Base-by-base conservation (phyloP, 352 stramenopile genomes). In the Blastocystis sp. region DNA sequence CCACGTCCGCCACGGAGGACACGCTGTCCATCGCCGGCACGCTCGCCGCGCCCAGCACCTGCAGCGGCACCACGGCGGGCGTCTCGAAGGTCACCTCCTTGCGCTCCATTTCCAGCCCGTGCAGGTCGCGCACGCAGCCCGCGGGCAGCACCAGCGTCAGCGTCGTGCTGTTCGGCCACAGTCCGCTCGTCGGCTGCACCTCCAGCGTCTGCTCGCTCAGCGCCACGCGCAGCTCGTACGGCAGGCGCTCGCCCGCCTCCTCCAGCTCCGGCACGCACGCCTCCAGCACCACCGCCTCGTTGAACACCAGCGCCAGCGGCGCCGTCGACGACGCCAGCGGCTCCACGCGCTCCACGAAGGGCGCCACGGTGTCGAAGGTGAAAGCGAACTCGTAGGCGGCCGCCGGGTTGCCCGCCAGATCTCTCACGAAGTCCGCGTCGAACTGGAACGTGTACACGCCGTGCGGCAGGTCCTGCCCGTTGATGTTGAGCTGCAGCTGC, bases 401-500 rank as follows among this genome's bases (percentile, higher is more conserved):
- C 6, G 42, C 43, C 6, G 38, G 11, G 24, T 81, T 81, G 19
- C 71, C 71, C 7, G 42, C 38, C n/a, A 81, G 42, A 38, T 81
- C 71, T 10, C 42, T 64, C 28, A 81, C 71, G 43, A 81, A 81
- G 28, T 38, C 71, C 48, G 43, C 71, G 10, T 11, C 21, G 43
- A 81, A 81, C 60, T n/a, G 40, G 57, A 81, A 81, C 11, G 43
- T 60, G 57, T 81, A 81, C 14, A 81, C 43, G 71, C 66, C 71
- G 48, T 81, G 48, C 28, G 71, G 71, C 28, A 81, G 57, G n/a
- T 40, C 66, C 48, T 81, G 40, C 14, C 43, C 71, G 59, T 81
- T 81, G 11, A 81, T 19, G 43, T 0, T 1, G 19, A 81, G 21
- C 1, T 10, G 64, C 45, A 81, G 21, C n/a, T 11, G 19, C 4